Percentiles rank a stretch among this genome's conserved stretches.
phyloP scores from a whole-genome alignment of 371 early-diverging fungal species.

The Mortierella sp. region DNA sequence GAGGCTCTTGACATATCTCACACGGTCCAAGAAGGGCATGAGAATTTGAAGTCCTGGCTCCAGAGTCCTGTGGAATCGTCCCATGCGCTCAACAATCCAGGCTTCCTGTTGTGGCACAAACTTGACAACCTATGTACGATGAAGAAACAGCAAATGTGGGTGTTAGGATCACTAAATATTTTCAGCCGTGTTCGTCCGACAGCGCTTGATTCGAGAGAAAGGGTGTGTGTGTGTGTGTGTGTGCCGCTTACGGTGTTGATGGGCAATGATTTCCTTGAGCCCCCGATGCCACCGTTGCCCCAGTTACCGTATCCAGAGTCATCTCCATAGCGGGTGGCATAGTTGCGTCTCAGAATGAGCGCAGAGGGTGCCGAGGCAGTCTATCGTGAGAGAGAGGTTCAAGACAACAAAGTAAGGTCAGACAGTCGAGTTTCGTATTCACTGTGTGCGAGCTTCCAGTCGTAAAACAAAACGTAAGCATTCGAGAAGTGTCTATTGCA shows the following conservation, averaged over 20 bases:
- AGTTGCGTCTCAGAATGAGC: constrained; percentile 30
- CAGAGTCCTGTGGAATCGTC: constrained; percentile 86
- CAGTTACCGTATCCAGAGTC: constrained; percentile 46
- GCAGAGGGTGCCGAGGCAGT: constrained; percentile 35
- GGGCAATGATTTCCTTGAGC: constrained; percentile 36
- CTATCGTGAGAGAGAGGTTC: background rate
- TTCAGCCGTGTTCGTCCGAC: background rate
- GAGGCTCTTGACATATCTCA: constrained; percentile 92
- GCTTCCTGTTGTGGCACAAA: constrained; percentile 99
- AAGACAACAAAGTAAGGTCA: background rate
- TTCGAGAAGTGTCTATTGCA: background rate
- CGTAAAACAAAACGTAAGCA: background rate
- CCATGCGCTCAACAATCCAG: constrained; percentile 93
- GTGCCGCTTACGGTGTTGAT: constrained; percentile 42
- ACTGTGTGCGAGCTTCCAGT: background rate
- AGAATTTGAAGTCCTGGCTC: constrained; percentile 94
- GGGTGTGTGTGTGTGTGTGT: too few species aligned
- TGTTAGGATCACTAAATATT: background rate
- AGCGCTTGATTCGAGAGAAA: background rate
- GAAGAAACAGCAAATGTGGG: background rate
- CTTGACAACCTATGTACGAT: constrained; percentile 76
- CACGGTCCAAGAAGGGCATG: constrained; percentile 89
- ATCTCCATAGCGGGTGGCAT: constrained; percentile 51
- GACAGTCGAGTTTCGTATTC: background rate
- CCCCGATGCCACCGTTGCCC: constrained; percentile 30